Percentiles rank a stretch among this genome's conserved stretches.
Evolutionary conservation across 495 filamentous ascomycete species (phyloP).

Genomic region (Halenospora varia): DNA sequence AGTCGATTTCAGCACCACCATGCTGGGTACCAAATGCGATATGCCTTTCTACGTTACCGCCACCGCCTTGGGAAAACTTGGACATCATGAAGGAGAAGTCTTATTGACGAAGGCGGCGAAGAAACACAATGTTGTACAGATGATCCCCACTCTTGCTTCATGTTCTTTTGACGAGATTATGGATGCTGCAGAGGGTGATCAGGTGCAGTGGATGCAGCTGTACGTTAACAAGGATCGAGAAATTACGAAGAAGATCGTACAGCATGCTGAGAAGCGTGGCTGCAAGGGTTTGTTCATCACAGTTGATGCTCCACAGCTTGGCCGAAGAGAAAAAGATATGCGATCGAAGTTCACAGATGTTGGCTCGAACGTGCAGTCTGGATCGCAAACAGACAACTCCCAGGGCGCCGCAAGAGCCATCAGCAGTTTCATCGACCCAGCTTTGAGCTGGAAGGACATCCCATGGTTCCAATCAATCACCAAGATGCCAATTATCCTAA

Average conservation of each 20-base stretch:
- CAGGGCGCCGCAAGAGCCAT: conserved; percentile 91
- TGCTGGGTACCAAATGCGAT: conserved; percentile 79
- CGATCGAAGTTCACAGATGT: conserved; percentile 84
- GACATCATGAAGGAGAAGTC: conserved; percentile 85
- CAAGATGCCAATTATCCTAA: conserved; percentile 93
- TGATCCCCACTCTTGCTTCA: conserved; percentile 97
- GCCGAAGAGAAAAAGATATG: conserved; percentile 93
- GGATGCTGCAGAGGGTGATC: conserved; percentile 73
- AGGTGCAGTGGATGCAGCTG: conserved; percentile 95
- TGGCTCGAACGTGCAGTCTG: conserved; percentile 78
- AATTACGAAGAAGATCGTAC: conserved; percentile 85
- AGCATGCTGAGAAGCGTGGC: conserved; percentile 86
- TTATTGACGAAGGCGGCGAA: conserved; percentile 79
- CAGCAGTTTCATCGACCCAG: conserved; percentile 92
- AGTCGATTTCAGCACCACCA: conserved; percentile 79
- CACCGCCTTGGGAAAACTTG: conserved; percentile 88
- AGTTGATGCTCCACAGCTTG: conserved; percentile 94
- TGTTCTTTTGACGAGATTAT: conserved; percentile 97
- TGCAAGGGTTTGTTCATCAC: conserved; percentile 98
- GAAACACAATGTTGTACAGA: conserved; percentile 86
- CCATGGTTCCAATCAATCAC: conserved; percentile 92
- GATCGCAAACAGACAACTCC: conserved; percentile 68
- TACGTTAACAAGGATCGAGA: conserved; percentile 97
- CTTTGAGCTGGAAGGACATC: conserved; percentile 87
- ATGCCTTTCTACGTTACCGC: conserved; percentile 92